Conservation (phyloP, 2,329 filamentous ascomycete species). For the Scedosporium apiospermum region DNA sequence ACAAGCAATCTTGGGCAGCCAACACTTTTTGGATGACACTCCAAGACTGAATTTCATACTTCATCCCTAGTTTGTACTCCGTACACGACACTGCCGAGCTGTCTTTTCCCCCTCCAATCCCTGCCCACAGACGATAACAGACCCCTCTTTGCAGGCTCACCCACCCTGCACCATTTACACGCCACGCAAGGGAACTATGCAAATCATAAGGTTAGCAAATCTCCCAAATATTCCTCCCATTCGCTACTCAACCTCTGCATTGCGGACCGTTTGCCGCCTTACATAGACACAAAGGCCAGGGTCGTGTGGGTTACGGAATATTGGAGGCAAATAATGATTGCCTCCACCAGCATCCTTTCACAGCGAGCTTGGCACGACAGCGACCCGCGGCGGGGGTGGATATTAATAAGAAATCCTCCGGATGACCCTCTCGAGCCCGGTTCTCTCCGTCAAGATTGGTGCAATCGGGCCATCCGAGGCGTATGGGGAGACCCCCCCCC, state of each 20-base stretch:
- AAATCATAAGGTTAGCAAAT: not conserved
- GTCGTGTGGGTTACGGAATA: not conserved
- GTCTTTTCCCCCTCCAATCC: not conserved
- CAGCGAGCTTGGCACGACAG: not conserved
- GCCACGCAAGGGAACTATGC: not conserved
- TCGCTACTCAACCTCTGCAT: not conserved
- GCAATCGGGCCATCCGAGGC: not conserved
- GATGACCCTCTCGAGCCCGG: not conserved
- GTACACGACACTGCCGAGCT: not conserved
- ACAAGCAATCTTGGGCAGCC: not conserved
- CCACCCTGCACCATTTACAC: not conserved
- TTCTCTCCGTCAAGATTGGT: not conserved
- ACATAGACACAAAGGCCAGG: not conserved
- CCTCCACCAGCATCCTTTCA: not conserved
- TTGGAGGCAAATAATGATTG: not conserved
- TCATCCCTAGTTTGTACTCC: not conserved
- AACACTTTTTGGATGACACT: not conserved
- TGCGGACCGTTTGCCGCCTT: slow-evolving; percentile 3
- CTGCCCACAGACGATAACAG: not conserved
- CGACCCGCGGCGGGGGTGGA: too few relatives aligned
- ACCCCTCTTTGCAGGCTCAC: not conserved
- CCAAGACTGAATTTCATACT: not conserved
- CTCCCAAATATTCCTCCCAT: not conserved
- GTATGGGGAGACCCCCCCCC: not conserved
- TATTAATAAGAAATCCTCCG: not conserved